Conservation (phyloP, 2,329 filamentous ascomycete species). For the Xylogone sp. region DNA sequence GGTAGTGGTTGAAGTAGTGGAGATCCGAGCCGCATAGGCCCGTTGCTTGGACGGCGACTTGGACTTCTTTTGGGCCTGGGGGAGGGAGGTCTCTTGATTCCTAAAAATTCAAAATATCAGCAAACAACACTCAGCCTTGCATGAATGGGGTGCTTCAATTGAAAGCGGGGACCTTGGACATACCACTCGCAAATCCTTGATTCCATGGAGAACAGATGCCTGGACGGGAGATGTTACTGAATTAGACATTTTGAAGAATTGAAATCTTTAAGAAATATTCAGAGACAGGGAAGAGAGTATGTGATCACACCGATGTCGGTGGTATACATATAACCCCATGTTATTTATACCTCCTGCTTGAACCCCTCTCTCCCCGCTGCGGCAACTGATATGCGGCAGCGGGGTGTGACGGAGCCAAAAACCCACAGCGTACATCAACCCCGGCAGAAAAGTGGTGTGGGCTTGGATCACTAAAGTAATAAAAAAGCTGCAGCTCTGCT, state of each 20-base stretch:
- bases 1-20: conserved; percentile 94
- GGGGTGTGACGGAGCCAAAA: too few species aligned
- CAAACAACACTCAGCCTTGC: neutral
- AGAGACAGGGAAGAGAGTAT: neutral
- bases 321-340: neutral
- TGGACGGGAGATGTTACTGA: conserved; percentile 9
- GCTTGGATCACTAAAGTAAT: too few species aligned
- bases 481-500: too few species aligned
- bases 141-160: neutral
- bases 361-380: neutral
- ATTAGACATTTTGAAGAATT: neutral
- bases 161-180: conserved; percentile 4
- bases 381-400: too few species aligned
- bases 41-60: conserved; percentile 84
- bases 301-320: neutral
- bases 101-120: conserved; percentile 17
- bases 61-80: conserved; percentile 57
- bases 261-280: too few species aligned
- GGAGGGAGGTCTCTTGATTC: conserved; percentile 21
- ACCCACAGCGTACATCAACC: too few species aligned
- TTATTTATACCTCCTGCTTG: too few species aligned
- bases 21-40: conserved; percentile 97
- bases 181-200: conserved; percentile 29
- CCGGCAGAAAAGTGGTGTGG: too few species aligned
- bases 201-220: conserved; percentile 28